Conservation (phyloP, 129 eudicot species). For the Smallanthus sonchifolius region DNA sequence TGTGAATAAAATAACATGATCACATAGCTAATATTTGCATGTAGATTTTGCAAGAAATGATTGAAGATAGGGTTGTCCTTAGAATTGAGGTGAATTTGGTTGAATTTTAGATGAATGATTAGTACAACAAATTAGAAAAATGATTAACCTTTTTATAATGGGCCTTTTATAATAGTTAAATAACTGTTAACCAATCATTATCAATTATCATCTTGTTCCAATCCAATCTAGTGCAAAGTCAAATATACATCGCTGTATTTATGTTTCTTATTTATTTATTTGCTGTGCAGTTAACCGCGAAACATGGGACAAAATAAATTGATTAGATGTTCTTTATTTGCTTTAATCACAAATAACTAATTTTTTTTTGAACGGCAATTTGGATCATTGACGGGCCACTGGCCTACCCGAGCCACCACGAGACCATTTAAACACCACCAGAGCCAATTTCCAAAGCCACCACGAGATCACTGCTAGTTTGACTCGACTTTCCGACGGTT, state of each 20-base stretch:
- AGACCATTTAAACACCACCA: no score
- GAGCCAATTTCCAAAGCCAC: no score
- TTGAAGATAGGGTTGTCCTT: neutral
- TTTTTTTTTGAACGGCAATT: no score
- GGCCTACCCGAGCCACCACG: no score
- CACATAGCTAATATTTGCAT: neutral
- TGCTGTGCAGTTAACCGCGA: neutral
- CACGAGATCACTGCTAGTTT: no score
- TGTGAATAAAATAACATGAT: neutral
- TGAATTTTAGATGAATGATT: slow-evolving; percentile 11
- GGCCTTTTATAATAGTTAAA: neutral
- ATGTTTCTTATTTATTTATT: neutral
- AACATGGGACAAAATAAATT: slow-evolving; percentile 14
- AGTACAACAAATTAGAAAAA: slow-evolving; percentile 15
- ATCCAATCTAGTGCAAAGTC: slow-evolving; percentile 15
- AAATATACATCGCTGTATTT: slow-evolving; percentile 14
- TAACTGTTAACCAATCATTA: slow-evolving; percentile 14
- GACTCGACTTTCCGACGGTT: no score
- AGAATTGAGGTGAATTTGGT: slow-evolving; percentile 19
- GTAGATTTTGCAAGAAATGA: slow-evolving; percentile 1
- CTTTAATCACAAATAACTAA: slow-evolving; percentile 11
- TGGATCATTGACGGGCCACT: no score
- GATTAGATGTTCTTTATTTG: neutral
- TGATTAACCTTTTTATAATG: slow-evolving; percentile 11
- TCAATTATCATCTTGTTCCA: slow-evolving; percentile 1